A percentile compares a stretch with the other conserved stretches of the same genome.
Evolutionary conservation across 805 yeast species (phyloP).

Genomic region (Blastobotrys attinorum): DNA sequence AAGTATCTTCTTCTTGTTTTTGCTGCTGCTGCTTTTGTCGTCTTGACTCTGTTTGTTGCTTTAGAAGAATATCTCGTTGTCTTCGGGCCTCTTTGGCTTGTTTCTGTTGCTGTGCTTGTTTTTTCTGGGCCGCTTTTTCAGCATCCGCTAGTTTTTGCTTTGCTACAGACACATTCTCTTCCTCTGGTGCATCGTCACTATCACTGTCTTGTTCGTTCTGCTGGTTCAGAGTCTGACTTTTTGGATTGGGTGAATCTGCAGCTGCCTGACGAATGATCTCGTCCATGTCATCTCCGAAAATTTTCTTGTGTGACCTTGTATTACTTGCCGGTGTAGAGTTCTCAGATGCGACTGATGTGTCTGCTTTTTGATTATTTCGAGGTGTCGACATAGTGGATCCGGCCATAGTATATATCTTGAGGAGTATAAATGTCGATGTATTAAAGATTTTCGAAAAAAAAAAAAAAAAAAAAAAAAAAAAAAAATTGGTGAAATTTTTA

Average conservation of each 20-base stretch:
- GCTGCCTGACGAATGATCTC: constrained; percentile 1
- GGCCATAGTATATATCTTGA: background rate
- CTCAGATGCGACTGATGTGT: background rate
- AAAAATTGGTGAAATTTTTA: too few relatives aligned
- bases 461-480: too few relatives aligned
- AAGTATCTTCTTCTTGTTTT: constrained; percentile 4
- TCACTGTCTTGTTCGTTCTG: constrained; percentile 9
- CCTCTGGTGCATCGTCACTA: constrained; percentile 32
- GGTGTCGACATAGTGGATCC: background rate
- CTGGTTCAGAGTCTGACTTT: background rate
- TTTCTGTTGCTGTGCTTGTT: constrained; percentile 6
- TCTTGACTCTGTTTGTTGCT: constrained; percentile 18
- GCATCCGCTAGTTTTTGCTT: constrained; percentile 8
- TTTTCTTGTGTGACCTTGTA: background rate
- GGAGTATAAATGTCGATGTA: too few relatives aligned
- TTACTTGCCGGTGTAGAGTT: background rate
- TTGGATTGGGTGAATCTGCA: background rate
- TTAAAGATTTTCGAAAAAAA: too few relatives aligned
- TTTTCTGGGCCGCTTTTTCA: constrained; percentile 10
- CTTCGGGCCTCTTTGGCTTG: constrained; percentile 23
- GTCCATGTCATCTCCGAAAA: constrained; percentile 1
- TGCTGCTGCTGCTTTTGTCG: too few relatives aligned
- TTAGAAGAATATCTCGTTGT: constrained; percentile 19
- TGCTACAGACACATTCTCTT: constrained; percentile 22
- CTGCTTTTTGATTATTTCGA: background rate